Conservation (phyloP, 768 basidiomycete genomes). For the Phlebiopsis flavidoalba region DNA sequence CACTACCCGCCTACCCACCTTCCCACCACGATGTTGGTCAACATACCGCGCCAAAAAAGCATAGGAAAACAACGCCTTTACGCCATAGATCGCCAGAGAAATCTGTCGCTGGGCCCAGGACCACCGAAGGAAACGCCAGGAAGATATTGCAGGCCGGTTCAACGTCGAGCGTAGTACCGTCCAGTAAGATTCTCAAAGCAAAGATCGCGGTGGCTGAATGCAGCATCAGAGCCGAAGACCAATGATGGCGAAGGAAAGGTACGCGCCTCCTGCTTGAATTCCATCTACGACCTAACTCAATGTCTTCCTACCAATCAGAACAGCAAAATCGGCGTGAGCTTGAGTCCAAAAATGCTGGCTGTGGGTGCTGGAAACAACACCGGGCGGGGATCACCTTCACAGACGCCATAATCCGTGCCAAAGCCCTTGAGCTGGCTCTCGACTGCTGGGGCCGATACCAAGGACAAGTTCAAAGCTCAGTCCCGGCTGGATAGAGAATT, state of each 20-base stretch:
- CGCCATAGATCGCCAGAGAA: conserved; percentile 65
- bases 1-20: conserved; percentile 12
- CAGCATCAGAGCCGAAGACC: conserved; percentile 52
- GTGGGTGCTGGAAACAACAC: conserved; percentile 55
- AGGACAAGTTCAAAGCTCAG: conserved; percentile 88
- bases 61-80: conserved; percentile 68
- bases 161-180: conserved; percentile 90
- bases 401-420: conserved; percentile 59
- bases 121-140: conserved; percentile 69
- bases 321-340: conserved; percentile 79
- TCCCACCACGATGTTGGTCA: conserved; percentile 6
- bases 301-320: conserved; percentile 34
- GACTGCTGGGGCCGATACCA: conserved; percentile 39
- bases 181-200: conserved; percentile 88
- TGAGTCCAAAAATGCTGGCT: conserved; percentile 57
- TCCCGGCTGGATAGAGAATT: conserved; percentile 89
- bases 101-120: conserved; percentile 67
- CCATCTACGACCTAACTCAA: not conserved
- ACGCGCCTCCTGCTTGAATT: conserved; percentile 7
- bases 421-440: conserved; percentile 64
- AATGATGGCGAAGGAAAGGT: conserved; percentile 69
- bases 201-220: conserved; percentile 76
- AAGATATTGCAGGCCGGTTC: conserved; percentile 74
- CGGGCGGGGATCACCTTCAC: conserved; percentile 46
- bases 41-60: conserved; percentile 36